phyloP scores from a whole-genome alignment of 768 basidiomycete species.

The Leccinum disarticulatum region DNA sequence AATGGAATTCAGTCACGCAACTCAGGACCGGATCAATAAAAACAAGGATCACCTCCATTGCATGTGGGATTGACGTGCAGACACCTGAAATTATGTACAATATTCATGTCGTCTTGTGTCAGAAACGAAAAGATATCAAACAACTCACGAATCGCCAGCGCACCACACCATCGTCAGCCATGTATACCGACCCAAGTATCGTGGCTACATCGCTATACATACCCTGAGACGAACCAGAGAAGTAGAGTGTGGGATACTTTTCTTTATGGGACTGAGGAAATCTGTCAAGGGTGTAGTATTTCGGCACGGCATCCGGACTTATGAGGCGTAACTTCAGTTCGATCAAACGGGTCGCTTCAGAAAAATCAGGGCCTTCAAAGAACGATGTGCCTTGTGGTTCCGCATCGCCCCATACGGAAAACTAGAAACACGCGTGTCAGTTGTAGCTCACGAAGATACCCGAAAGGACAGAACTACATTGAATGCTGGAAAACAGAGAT shows the following conservation, averaged over 20 bases:
- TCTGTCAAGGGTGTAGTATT: constrained; percentile 19
- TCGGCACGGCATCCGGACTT: constrained; percentile 25
- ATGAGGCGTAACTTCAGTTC: constrained; percentile 54
- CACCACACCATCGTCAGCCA: constrained; percentile 45
- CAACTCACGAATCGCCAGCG: constrained; percentile 62
- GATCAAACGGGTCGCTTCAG: constrained; percentile 65
- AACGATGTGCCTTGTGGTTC: constrained; percentile 32
- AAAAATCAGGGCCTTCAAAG: constrained; percentile 54
- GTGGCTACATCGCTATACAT: constrained; percentile 42
- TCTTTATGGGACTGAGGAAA: constrained; percentile 24
- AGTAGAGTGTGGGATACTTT: constrained; percentile 45
- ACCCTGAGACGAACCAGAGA: constrained; percentile 46
- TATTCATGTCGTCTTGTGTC: constrained; percentile 7
- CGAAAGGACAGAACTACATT: constrained; percentile 39
- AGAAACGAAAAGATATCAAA: neutral
- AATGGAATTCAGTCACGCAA: neutral
- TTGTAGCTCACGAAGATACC: neutral
- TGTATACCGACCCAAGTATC: constrained; percentile 50
- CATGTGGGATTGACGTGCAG: constrained; percentile 50
- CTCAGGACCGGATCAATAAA: constrained; percentile 1
- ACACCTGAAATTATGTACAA: constrained; percentile 39
- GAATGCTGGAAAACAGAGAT: constrained; percentile 38
- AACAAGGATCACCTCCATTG: constrained; percentile 56
- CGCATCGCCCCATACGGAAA: constrained; percentile 24
- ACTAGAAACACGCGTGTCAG: constrained; percentile 10